Conservation (phyloP, 2,329 filamentous ascomycete genomes). For the Volutella citrinella region DNA sequence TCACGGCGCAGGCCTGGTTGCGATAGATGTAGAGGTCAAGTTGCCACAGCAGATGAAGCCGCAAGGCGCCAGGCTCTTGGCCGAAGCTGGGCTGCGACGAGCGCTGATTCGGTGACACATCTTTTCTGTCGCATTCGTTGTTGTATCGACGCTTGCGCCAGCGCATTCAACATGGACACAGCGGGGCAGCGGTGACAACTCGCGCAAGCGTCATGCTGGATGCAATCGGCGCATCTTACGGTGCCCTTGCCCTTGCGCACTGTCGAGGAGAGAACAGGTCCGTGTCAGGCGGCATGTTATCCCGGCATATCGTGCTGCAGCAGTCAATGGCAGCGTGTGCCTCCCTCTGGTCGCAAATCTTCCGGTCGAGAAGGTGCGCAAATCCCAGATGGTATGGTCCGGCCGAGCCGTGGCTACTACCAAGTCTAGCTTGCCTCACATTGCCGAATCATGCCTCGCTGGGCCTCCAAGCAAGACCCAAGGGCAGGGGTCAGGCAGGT, state of each 20-base stretch:
- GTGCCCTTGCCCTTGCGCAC: no score
- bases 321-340: no score
- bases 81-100: conserved; percentile 24
- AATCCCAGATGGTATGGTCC: no score
- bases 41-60: conserved; percentile 18
- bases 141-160: conserved; percentile 26
- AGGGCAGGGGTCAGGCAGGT: conserved; percentile 15
- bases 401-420: no score
- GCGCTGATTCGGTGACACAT: conserved; percentile 21
- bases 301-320: no score
- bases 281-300: no score
- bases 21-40: no score
- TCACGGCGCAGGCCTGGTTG: no score
- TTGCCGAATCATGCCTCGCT: conserved; percentile 16
- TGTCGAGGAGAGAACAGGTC: no score
- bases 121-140: conserved; percentile 24
- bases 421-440: conserved; percentile 12
- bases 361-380: no score
- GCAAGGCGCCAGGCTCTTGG: conserved; percentile 13
- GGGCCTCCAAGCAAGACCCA: conserved; percentile 13
- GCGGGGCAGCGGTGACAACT: conserved; percentile 27
- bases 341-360: no score
- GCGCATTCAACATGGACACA: conserved; percentile 26
- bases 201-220: conserved; percentile 28
- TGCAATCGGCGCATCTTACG: conserved; percentile 25